Base-by-base conservation (phyloP, 176 grass and related monocot species). In the Cymbopogon citratus region DNA sequence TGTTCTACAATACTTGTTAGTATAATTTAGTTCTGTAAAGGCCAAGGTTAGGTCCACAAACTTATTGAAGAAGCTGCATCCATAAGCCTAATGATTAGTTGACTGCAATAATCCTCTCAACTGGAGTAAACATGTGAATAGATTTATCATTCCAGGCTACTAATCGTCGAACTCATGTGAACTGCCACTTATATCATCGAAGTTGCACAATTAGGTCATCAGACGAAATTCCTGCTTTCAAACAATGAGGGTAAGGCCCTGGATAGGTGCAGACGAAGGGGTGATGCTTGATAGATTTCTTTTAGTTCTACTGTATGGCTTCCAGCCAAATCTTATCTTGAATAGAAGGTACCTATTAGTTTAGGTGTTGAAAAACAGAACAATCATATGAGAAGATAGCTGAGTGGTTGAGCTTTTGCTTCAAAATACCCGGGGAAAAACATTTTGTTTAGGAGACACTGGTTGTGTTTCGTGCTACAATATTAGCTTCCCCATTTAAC, bases 201-300 rank as follows among this genome's bases (percentile, higher is more conserved):
- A 63, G 7, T n/a, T 63, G 34, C 19, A 7, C 21, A 63, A 16
- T 49, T 74, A 49, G 15, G 35, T 63, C 70, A 40, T 34, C 28
- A 85, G 9, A n/a, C 52, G 35, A 4, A 10, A 27, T 49, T 64
- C 57, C 66, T 43, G 7, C 34, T 63, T 63, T 36, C n/a, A 79
- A 70, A 71, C 75, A 21, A 18, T 49, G 60, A 12, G 48, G 24
- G 38, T 16, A 35, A 85, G 14, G 39, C 14, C 19, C 19, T 5
- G 21, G 38, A 68, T 35, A 39, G 29, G 63, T 36, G 19, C 36
- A 57, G 12, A 77, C 36, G 44, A 72, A 52, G 71, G 49, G 18
- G 14, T 69, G 41, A 74, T 83, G 74, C 51, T 71, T 44, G 57
- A 49, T 78, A 67, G 39, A 71, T 69, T 62, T 78, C 23, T 70